Evolutionary conservation across 148 eudicot genomes (phyloP).

Genomic region (Talinum fruticosum): DNA sequence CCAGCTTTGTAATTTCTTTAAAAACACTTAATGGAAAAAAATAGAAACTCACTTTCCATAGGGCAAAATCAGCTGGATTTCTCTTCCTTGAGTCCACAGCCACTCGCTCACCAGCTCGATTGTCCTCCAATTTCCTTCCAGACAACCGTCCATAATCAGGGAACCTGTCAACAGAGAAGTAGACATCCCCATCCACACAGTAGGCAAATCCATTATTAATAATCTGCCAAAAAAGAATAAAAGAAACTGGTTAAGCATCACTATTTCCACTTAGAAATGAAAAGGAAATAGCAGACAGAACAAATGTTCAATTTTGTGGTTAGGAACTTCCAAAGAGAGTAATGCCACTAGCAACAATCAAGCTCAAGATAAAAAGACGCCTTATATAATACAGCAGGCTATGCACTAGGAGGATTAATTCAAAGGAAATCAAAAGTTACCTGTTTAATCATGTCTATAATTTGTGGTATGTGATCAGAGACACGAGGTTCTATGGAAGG

Average conservation of each 20-base stretch:
- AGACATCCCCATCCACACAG: constrained; percentile 69
- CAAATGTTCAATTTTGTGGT: background rate
- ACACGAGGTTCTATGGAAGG: constrained; percentile 93
- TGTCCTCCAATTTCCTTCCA: constrained; percentile 89
- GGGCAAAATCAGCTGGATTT: constrained; percentile 92
- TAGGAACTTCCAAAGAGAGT: background rate
- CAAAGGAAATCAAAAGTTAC: constrained; percentile 29
- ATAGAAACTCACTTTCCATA: constrained; percentile 75
- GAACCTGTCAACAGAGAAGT: constrained; percentile 77
- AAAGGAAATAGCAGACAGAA: background rate
- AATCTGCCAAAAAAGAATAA: constrained; percentile 56
- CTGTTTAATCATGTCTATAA: constrained; percentile 91
- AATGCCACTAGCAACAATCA: background rate
- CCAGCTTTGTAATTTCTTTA: background rate
- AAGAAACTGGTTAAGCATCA: background rate
- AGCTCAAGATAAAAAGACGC: constrained; percentile 3
- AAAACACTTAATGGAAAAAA: background rate
- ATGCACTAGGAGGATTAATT: background rate
- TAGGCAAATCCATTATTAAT: constrained; percentile 81
- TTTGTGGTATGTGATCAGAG: constrained; percentile 93
- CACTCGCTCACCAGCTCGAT: constrained; percentile 93
- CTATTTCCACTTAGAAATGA: background rate
- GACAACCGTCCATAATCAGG: constrained; percentile 79
- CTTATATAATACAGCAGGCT: background rate
- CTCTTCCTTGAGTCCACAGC: constrained; percentile 81